Evolutionary conservation across 345 rosid species (phyloP), one percentile per base, ranked within the genome.

Genomic region (Syzygium aromaticum): DNA sequence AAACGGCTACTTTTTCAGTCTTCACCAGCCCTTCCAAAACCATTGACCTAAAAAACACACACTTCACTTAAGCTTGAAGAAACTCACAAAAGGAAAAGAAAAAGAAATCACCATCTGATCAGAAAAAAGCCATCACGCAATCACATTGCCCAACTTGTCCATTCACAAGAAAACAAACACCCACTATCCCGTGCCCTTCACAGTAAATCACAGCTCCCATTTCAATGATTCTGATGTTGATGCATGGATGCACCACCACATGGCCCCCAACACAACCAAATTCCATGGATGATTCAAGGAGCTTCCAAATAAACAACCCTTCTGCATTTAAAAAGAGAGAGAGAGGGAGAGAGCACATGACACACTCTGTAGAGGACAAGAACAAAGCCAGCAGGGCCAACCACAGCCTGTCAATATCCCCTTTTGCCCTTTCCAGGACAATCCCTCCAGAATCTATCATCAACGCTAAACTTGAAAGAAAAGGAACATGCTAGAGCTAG

Each of bases 311-410:
- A 33, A 33, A 4, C 11, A 9, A 9, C 80, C 80, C 46, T 67
- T 33, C 25, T 67, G 2, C 80, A 67, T 33, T 4, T n/a, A n/a
- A n/a, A 30, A 53, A n/a, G 5, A 5, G 4, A 25, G 9, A 56
- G 8, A 54, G 1, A 52, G 2, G 27, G 16, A 14, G 52, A 77
- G 53, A 12, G 27, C 82, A 3, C 52, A 27, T 23, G 43, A 54
- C n/a, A 82, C 85, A 56, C 52, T 53, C 51, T 84, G 51, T 38
- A 61, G 86, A 85, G 85, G 90, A 92, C 88, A 89, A 89, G 91
- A 86, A 88, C 87, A 86, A 86, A 38, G 80, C 80, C 80, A 19
- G 80, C 80, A 5, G 80, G 80, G 11, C 80, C 80, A 38, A 0
- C 80, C 80, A 38, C 43, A 38, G n/a, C 25, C 27, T 13, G 80